Base-by-base conservation (phyloP, 176 grass and related monocot genomes). In the Avena sativa region DNA sequence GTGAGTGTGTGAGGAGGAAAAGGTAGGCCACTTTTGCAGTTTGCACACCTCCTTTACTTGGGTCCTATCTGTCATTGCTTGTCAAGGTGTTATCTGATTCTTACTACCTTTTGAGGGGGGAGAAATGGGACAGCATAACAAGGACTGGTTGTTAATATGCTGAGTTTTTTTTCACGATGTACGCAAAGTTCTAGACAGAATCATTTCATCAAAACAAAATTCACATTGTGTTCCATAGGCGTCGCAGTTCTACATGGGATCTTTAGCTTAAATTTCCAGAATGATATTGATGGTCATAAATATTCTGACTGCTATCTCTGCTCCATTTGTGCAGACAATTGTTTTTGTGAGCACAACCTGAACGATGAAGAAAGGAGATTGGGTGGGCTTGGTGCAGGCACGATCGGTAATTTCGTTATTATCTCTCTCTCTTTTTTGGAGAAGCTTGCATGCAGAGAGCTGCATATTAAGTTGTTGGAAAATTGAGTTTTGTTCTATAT, bases 301-400 rank as follows among this genome's bases (percentile, higher is more conserved):
- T 30, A 30, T 30, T 30, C 28, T 30, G 28, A 30, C 28, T 30
- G 28, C 28, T 30, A 30, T 30, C 28, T 30, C 28, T 30, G 28
- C 28, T 30, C 28, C 28, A 30, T 30, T 30, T 38, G 6, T 81
- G 43, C 86, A 98, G 93, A 90, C 4, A 92, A 89, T 66, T 86
- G 74, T 64, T 74, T 60, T 81, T 94, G 86, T 81, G 84, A 93
- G 34, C 81, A 49, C 13, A 86, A 78, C 49, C 36, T 90, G 19
- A 75, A 48, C 76, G 89, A 90, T 49, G 86, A 98, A 38, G 85
- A 92, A n/a, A 93, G 88, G 76, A 95, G 88, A 83, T 83, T 89
- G 50, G 53, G 60, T 66, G 91, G 86, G 79, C 77, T 92, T 63
- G 87, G 76, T 55, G 91, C 89, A n/a, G 84, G 87, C 83, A 87